Conservation (phyloP, 148 eudicot species). For the Vaccinium corymbosum region DNA sequence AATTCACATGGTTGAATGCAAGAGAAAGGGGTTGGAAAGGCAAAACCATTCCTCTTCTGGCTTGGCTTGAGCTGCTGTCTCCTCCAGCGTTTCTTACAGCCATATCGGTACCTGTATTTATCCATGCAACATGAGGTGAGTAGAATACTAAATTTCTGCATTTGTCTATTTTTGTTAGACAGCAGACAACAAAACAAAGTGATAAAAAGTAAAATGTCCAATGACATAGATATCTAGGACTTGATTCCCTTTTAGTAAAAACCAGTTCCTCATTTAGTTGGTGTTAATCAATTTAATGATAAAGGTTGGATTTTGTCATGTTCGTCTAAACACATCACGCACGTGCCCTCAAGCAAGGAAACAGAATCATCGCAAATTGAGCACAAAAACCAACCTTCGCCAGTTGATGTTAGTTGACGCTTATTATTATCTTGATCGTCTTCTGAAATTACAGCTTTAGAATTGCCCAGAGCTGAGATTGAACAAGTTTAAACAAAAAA, state of each 20-base stretch:
- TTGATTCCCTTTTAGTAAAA: background rate
- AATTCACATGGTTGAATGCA: conserved; percentile 38
- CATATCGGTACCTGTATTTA: too few species aligned
- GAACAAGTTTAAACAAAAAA: background rate
- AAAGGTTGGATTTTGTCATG: background rate
- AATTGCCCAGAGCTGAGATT: background rate
- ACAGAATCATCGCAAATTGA: background rate
- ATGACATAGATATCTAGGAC: background rate
- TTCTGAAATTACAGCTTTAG: background rate
- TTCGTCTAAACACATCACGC: background rate
- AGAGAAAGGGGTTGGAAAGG: conserved; percentile 37
- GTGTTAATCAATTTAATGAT: background rate
- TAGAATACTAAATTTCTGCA: too few species aligned
- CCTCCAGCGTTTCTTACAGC: too few species aligned
- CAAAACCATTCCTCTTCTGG: conserved; percentile 12
- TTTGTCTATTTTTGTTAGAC: background rate
- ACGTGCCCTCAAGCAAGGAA: background rate
- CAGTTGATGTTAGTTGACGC: background rate
- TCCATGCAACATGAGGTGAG: too few species aligned
- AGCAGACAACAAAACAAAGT: background rate
- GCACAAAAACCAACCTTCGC: background rate
- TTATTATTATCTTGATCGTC: background rate
- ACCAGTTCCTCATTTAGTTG: background rate
- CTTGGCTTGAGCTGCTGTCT: too few species aligned
- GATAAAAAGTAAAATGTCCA: background rate